Base-by-base conservation (phyloP, 2,329 filamentous ascomycete species). In the Diaporthe velutina region DNA sequence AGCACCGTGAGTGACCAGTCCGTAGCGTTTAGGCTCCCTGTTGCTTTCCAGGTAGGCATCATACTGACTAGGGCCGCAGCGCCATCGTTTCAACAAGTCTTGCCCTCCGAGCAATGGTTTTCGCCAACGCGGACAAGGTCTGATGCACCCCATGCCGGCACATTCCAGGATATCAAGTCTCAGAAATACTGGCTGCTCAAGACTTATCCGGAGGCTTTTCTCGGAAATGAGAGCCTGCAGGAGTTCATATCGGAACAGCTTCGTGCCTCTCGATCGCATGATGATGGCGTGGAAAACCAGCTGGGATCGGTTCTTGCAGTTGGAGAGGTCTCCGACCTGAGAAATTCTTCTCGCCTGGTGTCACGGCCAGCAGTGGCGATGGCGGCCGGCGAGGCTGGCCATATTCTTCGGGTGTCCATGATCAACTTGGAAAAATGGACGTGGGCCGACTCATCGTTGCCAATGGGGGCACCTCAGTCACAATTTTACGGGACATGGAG, bases 311-410 rank as follows among this genome's bases (percentile, higher is more conserved):
- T 93, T 6, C 84, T 94, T 30, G 87, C 88, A 2, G 84, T 90
- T 38, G 92, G 92, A 1, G 87, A 90, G 73, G 86, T 91, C 76
- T 81, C 84, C 2, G 84, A 90, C 76, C 75, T 83, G 25, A 84
- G 82, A 52, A 73, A 81, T 25, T 78, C 79, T 4, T 78, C 73
- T 38, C 79, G 71, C 42, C 60, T 77, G 42, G 77, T 73, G 1
- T 80, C 79, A 22, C 81, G 81, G 17, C 82, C 84, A 2, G 81
- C 84, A 77, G 84, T 87, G 75, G 89, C 85, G 76, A 87, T 84
- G 78, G 87, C 84, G 7, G 84, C 87, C 3, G 93, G 93, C n/a
- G 85, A 87, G 66, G 87, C 86, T 19, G 90, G 90, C 1, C 89
- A 92, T 77, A 82, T 89, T 1, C 82, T 95, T 13, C 89, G 89